phyloP scores from a whole-genome alignment of 495 filamentous ascomycete species.

The Trichoderma gamsii region DNA sequence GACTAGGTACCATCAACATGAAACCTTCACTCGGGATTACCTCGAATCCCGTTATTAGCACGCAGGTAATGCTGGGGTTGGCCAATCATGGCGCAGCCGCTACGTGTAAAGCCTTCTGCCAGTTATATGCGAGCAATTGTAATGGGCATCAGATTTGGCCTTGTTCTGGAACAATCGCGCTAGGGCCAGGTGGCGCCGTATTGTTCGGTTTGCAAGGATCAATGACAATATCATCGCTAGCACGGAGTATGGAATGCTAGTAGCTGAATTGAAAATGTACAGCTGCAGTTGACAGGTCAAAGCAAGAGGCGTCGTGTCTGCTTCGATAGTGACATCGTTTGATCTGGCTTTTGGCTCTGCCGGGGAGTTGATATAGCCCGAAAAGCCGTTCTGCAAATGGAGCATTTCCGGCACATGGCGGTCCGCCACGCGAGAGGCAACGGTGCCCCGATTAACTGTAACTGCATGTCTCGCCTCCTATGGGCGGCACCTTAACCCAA shows the following conservation, averaged over 20 bases:
- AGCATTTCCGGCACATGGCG: neutral
- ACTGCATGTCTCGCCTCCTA: neutral
- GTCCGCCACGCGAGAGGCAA: neutral
- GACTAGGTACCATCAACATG: neutral
- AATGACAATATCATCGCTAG: neutral
- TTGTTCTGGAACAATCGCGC: too few relatives aligned
- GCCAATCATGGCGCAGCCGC: too few relatives aligned
- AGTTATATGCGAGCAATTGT: too few relatives aligned
- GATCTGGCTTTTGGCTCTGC: neutral
- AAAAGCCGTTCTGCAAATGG: neutral
- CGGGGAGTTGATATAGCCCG: neutral
- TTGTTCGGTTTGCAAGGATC: neutral
- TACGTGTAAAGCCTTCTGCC: too few relatives aligned
- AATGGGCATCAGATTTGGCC: too few relatives aligned
- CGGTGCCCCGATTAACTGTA: neutral
- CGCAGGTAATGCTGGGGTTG: too few relatives aligned
- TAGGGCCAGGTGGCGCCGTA: neutral
- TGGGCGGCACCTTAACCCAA: too few relatives aligned
- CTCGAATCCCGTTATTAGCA: too few relatives aligned
- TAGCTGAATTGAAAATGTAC: too few relatives aligned
- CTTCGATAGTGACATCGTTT: neutral
- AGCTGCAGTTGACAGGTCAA: too few relatives aligned
- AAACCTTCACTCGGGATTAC: neutral
- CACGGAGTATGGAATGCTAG: too few relatives aligned
- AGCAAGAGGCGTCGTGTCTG: too few relatives aligned